A percentile compares a stretch with the other conserved stretches of the same genome.
phyloP scores from a whole-genome alignment of 2,329 filamentous ascomycete species.

The Alternaria panax region DNA sequence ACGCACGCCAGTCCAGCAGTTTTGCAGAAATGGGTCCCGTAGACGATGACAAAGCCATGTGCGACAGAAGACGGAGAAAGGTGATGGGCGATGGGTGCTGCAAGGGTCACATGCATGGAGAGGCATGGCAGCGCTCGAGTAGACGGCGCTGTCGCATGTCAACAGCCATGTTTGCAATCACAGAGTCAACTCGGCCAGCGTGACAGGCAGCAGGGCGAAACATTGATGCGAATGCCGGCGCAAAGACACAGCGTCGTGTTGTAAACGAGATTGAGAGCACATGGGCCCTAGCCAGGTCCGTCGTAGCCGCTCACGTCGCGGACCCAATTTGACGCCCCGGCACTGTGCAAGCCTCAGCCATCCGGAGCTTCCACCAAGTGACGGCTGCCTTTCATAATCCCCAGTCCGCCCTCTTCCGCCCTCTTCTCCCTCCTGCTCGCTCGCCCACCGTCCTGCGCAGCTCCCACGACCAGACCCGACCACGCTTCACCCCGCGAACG shows the following conservation, averaged over 20 bases:
- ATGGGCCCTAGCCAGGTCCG: constrained; percentile 11
- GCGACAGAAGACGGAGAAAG: neutral
- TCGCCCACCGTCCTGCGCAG: constrained; percentile 16
- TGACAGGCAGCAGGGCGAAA: neutral
- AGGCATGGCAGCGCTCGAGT: constrained; percentile 1
- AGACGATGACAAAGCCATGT: neutral
- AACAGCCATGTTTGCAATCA: neutral
- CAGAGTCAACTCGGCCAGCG: neutral
- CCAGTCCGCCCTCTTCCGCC: constrained; percentile 29
- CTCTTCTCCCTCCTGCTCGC: constrained; percentile 16
- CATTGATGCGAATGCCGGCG: constrained; percentile 12
- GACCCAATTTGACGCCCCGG: constrained; percentile 35
- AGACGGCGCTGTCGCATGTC: neutral
- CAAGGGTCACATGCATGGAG: constrained; percentile 16
- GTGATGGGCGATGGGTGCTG: constrained; percentile 8
- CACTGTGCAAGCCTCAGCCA: constrained; percentile 40
- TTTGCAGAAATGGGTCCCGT: constrained; percentile 7
- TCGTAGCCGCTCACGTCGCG: constrained; percentile 25
- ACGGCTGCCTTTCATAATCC: constrained; percentile 42
- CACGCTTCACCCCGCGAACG: constrained; percentile 4
- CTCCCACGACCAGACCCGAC: constrained; percentile 1
- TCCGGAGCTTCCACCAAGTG: constrained; percentile 38
- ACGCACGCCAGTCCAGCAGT: constrained; percentile 16
- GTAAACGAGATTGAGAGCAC: constrained; percentile 31
- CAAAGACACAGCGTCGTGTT: constrained; percentile 16